Conservation (phyloP, 805 yeast genomes). For the Kregervanrija delftensis region DNA sequence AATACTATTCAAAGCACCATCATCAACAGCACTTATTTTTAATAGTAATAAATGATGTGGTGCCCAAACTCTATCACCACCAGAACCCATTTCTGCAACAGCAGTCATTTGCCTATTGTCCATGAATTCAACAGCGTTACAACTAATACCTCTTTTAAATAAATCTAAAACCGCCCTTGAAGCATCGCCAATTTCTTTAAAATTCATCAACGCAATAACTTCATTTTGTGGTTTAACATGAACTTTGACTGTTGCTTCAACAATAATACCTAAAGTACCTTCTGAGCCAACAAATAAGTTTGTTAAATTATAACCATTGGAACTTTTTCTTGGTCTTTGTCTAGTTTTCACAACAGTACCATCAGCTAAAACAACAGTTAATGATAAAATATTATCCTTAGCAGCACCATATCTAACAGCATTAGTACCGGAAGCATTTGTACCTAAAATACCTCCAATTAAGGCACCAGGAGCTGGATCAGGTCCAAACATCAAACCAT, state of each 20-base stretch:
- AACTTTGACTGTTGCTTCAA: slow-evolving; percentile 67
- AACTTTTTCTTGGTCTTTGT: slow-evolving; percentile 67
- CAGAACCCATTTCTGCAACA: slow-evolving; percentile 43
- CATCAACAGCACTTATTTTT: slow-evolving; percentile 51
- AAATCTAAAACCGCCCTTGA: slow-evolving; percentile 60
- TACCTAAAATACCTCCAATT: slow-evolving; percentile 70
- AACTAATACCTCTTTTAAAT: slow-evolving; percentile 54
- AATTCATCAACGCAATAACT: slow-evolving; percentile 62
- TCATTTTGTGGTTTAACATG: slow-evolving; percentile 61
- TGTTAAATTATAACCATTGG: slow-evolving; percentile 75
- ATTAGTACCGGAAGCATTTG: slow-evolving; percentile 75
- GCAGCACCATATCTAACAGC: slow-evolving; percentile 76
- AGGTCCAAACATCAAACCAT: slow-evolving; percentile 61
- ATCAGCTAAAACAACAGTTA: slow-evolving; percentile 75
- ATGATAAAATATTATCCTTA: slow-evolving; percentile 59
- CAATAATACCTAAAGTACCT: slow-evolving; percentile 73
- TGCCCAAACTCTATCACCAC: slow-evolving; percentile 23
- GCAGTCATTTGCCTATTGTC: slow-evolving; percentile 68
- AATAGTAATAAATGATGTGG: slow-evolving; percentile 39
- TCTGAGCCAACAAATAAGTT: slow-evolving; percentile 73
- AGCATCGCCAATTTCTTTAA: slow-evolving; percentile 63
- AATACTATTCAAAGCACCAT: slow-evolving; percentile 33
- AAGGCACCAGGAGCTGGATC: slow-evolving; percentile 78
- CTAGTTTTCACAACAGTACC: slow-evolving; percentile 72
- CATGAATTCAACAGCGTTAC: slow-evolving; percentile 70